Evolutionary conservation across 163 green algal genomes (phyloP).

Genomic region (Trebouxiophyceae sp.): DNA sequence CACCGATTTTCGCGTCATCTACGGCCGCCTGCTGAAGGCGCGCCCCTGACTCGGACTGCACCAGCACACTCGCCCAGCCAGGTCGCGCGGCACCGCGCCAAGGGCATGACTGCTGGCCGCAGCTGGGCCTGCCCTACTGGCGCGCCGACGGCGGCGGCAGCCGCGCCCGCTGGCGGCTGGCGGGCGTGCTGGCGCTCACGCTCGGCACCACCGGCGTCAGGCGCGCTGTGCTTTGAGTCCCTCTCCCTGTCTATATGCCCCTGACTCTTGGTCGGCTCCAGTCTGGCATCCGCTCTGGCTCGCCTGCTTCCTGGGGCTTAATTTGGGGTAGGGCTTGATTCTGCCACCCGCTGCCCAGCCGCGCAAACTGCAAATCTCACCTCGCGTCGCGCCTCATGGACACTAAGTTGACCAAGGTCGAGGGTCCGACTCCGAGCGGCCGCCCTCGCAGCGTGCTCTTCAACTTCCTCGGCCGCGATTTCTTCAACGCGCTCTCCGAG

Average conservation of each 20-base stretch:
- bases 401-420: too few species aligned
- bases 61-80: too few species aligned
- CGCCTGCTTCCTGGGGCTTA: too few species aligned
- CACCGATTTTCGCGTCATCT: slow-evolving; percentile 65
- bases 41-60: too few species aligned
- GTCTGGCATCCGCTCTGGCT: too few species aligned
- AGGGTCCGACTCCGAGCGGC: too few species aligned
- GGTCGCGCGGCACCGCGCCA: not conserved
- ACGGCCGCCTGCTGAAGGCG: slow-evolving; percentile 50
- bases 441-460: slow-evolving; percentile 90
- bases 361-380: too few species aligned
- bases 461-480: slow-evolving; percentile 95
- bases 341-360: too few species aligned
- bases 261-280: not conserved
- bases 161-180: slow-evolving; percentile 65
- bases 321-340: too few species aligned
- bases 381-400: too few species aligned
- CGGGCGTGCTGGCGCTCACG: slow-evolving; percentile 81
- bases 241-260: too few species aligned
- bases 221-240: too few species aligned
- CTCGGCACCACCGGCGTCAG: slow-evolving; percentile 89
- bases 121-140: slow-evolving; percentile 89
- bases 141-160: slow-evolving; percentile 41
- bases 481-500: slow-evolving; percentile 93
- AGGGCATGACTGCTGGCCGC: not conserved